A percentile compares a stretch with the other conserved stretches of the same genome.
phyloP scores from a whole-genome alignment of 495 filamentous ascomycete species.

The Trichoderma gamsii region DNA sequence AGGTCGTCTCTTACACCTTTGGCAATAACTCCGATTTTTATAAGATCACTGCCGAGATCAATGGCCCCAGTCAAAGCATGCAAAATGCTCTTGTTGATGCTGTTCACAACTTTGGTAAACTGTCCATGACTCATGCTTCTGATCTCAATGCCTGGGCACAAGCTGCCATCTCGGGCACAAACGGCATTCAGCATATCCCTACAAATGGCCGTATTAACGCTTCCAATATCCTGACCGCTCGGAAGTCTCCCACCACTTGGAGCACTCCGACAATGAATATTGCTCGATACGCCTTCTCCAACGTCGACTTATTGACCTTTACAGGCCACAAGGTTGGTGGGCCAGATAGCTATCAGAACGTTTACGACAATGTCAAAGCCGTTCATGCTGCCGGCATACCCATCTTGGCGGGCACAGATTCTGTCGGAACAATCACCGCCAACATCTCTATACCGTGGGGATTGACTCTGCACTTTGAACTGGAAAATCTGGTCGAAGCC shows the following conservation, averaged over 20 bases:
- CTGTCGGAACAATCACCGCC: slow-evolving; percentile 23
- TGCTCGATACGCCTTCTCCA: slow-evolving; percentile 22
- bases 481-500: not conserved
- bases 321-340: slow-evolving; percentile 16
- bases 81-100: slow-evolving; percentile 26
- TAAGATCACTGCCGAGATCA: slow-evolving; percentile 34
- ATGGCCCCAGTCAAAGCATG: slow-evolving; percentile 27
- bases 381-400: slow-evolving; percentile 27
- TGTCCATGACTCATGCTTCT: slow-evolving; percentile 29
- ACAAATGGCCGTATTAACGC: slow-evolving; percentile 23
- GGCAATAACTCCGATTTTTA: slow-evolving; percentile 35
- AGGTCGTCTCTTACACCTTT: slow-evolving; percentile 31
- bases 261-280: slow-evolving; percentile 31
- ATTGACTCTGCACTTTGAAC: not conserved
- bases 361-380: slow-evolving; percentile 24
- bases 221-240: slow-evolving; percentile 19
- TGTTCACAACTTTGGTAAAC: slow-evolving; percentile 22
- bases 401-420: slow-evolving; percentile 33
- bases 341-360: slow-evolving; percentile 21
- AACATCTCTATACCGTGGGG: not conserved
- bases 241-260: not conserved
- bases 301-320: slow-evolving; percentile 21
- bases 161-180: slow-evolving; percentile 24
- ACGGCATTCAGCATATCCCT: slow-evolving; percentile 34
- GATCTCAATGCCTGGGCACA: slow-evolving; percentile 21